A percentile compares a stretch with the other conserved stretches of the same genome.
Evolutionary conservation across 2,329 filamentous ascomycete species (phyloP).

Genomic region (Botrytis tulipae): DNA sequence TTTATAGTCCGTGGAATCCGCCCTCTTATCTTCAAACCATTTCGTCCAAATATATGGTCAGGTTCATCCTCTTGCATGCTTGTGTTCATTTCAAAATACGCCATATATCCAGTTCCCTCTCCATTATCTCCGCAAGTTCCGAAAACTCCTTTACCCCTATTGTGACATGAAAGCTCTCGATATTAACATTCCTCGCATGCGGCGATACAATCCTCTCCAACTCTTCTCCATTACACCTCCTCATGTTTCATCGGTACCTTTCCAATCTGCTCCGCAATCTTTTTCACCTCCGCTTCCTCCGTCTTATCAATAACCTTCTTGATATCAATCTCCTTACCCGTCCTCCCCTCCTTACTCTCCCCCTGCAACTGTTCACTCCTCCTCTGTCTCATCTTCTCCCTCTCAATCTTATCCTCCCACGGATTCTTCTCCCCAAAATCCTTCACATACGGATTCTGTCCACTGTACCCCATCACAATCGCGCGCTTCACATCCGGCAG

Average conservation of each 20-base stretch:
- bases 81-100: neutral
- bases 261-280: conserved; percentile 17
- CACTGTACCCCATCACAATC: conserved; percentile 32
- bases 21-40: neutral
- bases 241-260: conserved; percentile 8
- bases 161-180: neutral
- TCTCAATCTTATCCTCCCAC: conserved; percentile 27
- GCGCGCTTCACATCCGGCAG: conserved; percentile 31
- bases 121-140: neutral
- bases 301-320: neutral
- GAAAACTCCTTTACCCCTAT: conserved; percentile 13
- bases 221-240: neutral
- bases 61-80: neutral
- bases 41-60: neutral
- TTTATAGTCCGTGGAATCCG: neutral
- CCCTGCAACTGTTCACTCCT: conserved; percentile 2
- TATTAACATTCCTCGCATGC: neutral
- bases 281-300: conserved; percentile 18
- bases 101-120: neutral
- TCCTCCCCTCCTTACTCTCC: conserved; percentile 17
- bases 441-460: conserved; percentile 34
- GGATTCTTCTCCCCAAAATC: conserved; percentile 25
- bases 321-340: neutral
- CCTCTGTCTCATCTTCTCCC: conserved; percentile 21
- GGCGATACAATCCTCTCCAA: neutral